Evolutionary conservation across 805 yeast species (phyloP), one percentile per base, ranked within the genome.

Genomic region (Scheffersomyces coipomensis): DNA sequence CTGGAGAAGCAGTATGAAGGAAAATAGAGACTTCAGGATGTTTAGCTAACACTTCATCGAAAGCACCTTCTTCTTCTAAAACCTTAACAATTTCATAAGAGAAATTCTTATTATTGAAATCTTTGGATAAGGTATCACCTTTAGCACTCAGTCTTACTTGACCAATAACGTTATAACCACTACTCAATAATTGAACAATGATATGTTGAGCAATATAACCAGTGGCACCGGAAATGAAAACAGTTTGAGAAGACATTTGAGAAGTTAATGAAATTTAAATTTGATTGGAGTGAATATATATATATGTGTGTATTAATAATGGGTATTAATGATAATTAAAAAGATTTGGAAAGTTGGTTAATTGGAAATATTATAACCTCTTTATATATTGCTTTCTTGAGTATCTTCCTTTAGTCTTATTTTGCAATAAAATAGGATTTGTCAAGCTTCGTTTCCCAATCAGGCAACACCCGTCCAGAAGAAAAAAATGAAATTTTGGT

Each of bases 1-100:
- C 73, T 5, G 85, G 83, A 15, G 83, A 73, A 2, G 85, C 85
- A 8, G 81, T 69, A 56, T 80, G 85, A 25, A 80, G 46, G 34
- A 81, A 79, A 29, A 71, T 75, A 7, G 64, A 62, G 40, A 78
- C 69, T 27, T 78, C 81, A 25, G 74, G 72, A 43, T 72, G 69
- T 22, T 60, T 63, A 46, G 67, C 55, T 46, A 79, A 62, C 0
- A 71, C 68, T 6, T 53, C 55, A 39, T 71, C 73, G 42, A 75
- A 75, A 0, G 78, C 76, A 10, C 63, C 62, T 11, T 51, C 60
- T 11, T 57, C 53, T 4, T 64, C 64, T 32, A 79, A 66, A 44
- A 76, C 83, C 2, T 57, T 48, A 17, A 78, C 75, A 15, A 78
- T 48, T 30, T 62, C 78, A 42, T 71, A 73, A 4, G 56, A 47